Percentiles rank a stretch among this genome's conserved stretches.
phyloP scores from a whole-genome alignment of 2,329 filamentous ascomycete genomes.

The Fusarium coffeatum region DNA sequence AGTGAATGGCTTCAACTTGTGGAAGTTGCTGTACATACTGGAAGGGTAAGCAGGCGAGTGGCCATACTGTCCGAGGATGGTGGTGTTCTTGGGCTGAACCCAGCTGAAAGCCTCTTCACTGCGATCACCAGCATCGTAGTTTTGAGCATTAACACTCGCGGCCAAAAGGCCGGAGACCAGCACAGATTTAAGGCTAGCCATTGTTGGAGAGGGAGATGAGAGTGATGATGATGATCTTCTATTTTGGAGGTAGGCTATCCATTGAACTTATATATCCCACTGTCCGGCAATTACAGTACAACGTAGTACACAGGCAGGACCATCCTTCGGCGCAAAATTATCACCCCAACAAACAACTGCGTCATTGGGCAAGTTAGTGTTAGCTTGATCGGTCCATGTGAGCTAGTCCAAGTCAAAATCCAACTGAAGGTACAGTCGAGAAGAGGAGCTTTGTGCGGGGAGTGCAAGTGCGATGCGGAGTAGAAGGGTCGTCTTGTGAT shows the following conservation, averaged over 20 bases:
- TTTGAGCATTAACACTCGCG: constrained; percentile 44
- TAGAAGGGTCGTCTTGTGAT: constrained; percentile 25
- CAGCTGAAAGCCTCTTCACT: constrained; percentile 51
- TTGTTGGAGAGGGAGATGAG: constrained; percentile 15
- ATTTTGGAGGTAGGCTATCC: neutral
- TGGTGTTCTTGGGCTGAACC: constrained; percentile 57
- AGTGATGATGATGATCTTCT: constrained; percentile 20
- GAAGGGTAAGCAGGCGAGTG: constrained; percentile 54
- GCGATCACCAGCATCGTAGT: constrained; percentile 42
- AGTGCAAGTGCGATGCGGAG: constrained; percentile 12
- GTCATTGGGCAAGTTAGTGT: constrained; percentile 19
- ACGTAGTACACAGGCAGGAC: neutral
- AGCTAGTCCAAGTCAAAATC: neutral
- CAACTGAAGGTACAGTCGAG: neutral
- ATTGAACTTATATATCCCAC: constrained; percentile 31
- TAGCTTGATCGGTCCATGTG: neutral
- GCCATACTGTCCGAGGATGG: constrained; percentile 55
- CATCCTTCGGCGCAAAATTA: constrained; percentile 5
- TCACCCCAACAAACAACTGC: constrained; percentile 9
- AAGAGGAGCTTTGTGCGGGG: constrained; percentile 14
- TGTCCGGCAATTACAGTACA: neutral
- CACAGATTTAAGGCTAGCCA: constrained; percentile 41
- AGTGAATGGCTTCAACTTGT: neutral
- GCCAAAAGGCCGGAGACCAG: constrained; percentile 56
- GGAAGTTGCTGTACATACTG: constrained; percentile 46